Evolutionary conservation across 495 filamentous ascomycete genomes (phyloP), one percentile per base, ranked within the genome.

Genomic region (Podospora pseudocomata): DNA sequence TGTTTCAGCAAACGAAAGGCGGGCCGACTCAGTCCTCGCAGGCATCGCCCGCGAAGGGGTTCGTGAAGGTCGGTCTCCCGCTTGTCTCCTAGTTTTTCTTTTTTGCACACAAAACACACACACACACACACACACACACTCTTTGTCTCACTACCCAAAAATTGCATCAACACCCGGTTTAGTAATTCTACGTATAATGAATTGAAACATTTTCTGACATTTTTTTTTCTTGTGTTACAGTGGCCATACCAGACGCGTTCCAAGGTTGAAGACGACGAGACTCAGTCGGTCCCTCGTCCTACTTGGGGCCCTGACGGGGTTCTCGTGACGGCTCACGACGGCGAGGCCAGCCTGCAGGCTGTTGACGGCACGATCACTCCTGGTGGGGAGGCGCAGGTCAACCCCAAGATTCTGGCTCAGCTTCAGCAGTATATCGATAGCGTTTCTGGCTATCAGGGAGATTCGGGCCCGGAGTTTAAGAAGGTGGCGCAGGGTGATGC

Each of bases 211-310:
- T 72, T 77, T 76, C 73, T 75, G 80, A 80, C 79, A 73, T 77
- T 69, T 54, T 77, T 69, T 54, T 49, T 75, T 80, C 80, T 78
- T 73, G 77, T 67, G 20, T 49, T 84, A 74, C 87, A 97, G 94
- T 96, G 89, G 87, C 92, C 93, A 54, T 93, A 95, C 80, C 82
- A 89, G 76, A 93, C 93, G 76, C 85, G 85, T 72, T 82, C 89
- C 53, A 92, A 93, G 75, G 82, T 85, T 68, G 85, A 89, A 72
- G 79, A 85, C 49, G 77, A 83, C 34, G 81, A 75, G 81, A 79
- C 58, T 90, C 86, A 73, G 87, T 90, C 79, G 75, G 84, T 65
- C 86, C 84, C 66, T 84, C 90, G 82, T 65, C 91, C 93, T 34
- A 87, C 85, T 62, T 97, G 94, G 92, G 89, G 90, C 28, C 86